phyloP scores from a whole-genome alignment of 192 early-diverging fungal genomes.

The Mortierella claussenii region DNA sequence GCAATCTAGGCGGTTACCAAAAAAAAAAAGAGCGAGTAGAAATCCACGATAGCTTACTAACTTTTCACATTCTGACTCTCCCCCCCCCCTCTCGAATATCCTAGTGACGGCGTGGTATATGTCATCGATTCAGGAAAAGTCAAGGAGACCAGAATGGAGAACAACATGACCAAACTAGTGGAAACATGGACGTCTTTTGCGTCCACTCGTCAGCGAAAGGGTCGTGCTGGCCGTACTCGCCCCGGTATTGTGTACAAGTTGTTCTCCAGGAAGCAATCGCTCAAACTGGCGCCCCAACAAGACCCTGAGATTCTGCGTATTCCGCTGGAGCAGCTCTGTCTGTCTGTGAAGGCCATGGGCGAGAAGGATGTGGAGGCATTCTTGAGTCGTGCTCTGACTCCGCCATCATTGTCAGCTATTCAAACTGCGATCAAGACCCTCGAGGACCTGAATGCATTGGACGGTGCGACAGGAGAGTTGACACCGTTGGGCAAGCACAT shows the following conservation, averaged over 20 bases:
- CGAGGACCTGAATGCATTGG: slow-evolving; percentile 69
- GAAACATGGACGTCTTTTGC: slow-evolving; percentile 64
- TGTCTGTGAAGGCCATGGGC: slow-evolving; percentile 75
- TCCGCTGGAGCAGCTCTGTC: slow-evolving; percentile 87
- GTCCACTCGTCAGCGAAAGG: slow-evolving; percentile 68
- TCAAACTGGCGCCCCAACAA: slow-evolving; percentile 66
- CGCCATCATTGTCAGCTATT: slow-evolving; percentile 69
- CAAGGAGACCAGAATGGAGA: slow-evolving; percentile 69
- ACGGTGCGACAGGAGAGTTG: slow-evolving; percentile 56
- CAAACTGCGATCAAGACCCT: slow-evolving; percentile 68
- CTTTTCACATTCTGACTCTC: background rate
- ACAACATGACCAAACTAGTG: slow-evolving; percentile 69
- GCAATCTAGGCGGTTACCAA: too few species aligned
- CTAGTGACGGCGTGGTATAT: slow-evolving; percentile 76
- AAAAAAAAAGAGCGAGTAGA: too few species aligned
- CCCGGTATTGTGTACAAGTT: slow-evolving; percentile 82
- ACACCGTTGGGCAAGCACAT: slow-evolving; percentile 78
- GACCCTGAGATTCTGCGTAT: slow-evolving; percentile 83
- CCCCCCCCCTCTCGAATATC: slow-evolving; percentile 33
- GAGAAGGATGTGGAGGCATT: slow-evolving; percentile 65
- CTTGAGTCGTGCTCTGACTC: slow-evolving; percentile 69
- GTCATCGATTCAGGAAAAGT: slow-evolving; percentile 78
- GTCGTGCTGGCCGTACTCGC: slow-evolving; percentile 86
- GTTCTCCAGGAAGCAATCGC: slow-evolving; percentile 62
- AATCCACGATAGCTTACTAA: too few species aligned